Percentiles rank a stretch among this genome's conserved stretches.
Evolutionary conservation across 1,284 basidiomycete genomes (phyloP).

Genomic region (Microstroma glucosiphilum): DNA sequence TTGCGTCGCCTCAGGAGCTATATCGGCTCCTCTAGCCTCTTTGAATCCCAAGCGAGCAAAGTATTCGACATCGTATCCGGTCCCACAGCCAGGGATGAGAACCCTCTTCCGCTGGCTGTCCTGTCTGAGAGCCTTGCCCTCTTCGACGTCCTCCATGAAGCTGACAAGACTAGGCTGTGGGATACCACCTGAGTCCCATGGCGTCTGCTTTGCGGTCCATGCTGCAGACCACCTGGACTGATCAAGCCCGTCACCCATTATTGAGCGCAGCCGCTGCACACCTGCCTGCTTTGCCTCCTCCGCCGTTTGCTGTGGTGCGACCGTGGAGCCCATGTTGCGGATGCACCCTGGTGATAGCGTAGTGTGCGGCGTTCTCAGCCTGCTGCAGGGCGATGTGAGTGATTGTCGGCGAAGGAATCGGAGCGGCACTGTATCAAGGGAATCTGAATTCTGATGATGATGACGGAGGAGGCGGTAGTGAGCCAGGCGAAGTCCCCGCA

Average conservation of each 20-base stretch:
- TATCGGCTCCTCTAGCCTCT: slow-evolving; percentile 9
- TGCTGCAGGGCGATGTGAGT: too few relatives aligned
- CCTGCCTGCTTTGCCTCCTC: not conserved
- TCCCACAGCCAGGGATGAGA: slow-evolving; percentile 9
- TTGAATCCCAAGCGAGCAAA: slow-evolving; percentile 7
- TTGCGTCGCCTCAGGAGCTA: slow-evolving; percentile 8
- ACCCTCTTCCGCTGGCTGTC: not conserved
- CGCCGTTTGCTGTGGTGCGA: too few relatives aligned
- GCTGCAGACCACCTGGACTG: not conserved
- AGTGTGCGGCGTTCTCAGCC: too few relatives aligned
- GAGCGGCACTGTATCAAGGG: too few relatives aligned
- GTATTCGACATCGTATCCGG: slow-evolving; percentile 11
- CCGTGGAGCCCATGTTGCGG: too few relatives aligned
- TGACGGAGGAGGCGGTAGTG: too few relatives aligned
- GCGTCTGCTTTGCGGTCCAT: not conserved
- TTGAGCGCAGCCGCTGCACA: not conserved
- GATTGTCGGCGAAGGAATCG: too few relatives aligned
- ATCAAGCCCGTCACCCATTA: slow-evolving; percentile 3
- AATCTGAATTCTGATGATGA: too few relatives aligned
- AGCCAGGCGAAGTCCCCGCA: too few relatives aligned
- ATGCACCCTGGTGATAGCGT: too few relatives aligned
- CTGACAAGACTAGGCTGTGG: not conserved
- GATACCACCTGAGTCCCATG: not conserved
- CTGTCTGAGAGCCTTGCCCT: not conserved
- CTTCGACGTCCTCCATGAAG: not conserved